Percentiles rank a stretch among this genome's conserved stretches.
Evolutionary conservation across 202 grass and related monocot species (phyloP).

Genomic region (Panicum virgatum): DNA sequence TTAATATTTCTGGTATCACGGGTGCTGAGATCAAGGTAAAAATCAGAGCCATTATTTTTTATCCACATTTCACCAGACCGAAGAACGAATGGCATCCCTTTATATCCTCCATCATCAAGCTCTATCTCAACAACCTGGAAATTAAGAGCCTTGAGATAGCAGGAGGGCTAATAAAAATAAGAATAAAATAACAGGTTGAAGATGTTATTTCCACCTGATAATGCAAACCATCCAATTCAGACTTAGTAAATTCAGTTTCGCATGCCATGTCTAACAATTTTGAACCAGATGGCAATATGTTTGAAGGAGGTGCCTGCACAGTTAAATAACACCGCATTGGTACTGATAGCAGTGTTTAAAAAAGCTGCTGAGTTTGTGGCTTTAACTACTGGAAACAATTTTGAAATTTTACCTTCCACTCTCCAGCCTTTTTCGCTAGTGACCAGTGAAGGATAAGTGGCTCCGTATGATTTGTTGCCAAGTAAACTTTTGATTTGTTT

Average conservation of each 20-base stretch:
- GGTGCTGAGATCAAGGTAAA: constrained; percentile 66
- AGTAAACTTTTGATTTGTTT: constrained; percentile 72
- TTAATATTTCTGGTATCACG: constrained; percentile 58
- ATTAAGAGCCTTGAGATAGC: constrained; percentile 39
- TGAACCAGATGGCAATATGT: constrained; percentile 68
- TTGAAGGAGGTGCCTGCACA: constrained; percentile 72
- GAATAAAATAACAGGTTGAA: constrained; percentile 19
- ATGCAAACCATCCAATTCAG: constrained; percentile 52
- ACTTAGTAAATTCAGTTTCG: constrained; percentile 68
- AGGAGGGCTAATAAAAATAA: constrained; percentile 22
- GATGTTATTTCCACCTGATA: constrained; percentile 66
- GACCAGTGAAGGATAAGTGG: constrained; percentile 95
- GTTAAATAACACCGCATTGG: constrained; percentile 31
- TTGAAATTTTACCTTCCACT: constrained; percentile 68
- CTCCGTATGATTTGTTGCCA: constrained; percentile 66
- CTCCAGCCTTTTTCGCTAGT: constrained; percentile 57
- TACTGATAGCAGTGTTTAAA: constrained; percentile 21
- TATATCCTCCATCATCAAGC: constrained; percentile 65
- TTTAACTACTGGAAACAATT: constrained; percentile 9
- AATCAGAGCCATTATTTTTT: constrained; percentile 87
- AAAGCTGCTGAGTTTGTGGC: neutral
- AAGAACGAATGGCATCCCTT: constrained; percentile 88
- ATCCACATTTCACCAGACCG: constrained; percentile 78
- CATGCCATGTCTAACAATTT: constrained; percentile 71
- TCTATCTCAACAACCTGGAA: constrained; percentile 80